These are phyloP conservation scores for Phytophthora citrophthora DNA, from an alignment of 352 stramenopile species.

Conservation along the genomic window DNA sequence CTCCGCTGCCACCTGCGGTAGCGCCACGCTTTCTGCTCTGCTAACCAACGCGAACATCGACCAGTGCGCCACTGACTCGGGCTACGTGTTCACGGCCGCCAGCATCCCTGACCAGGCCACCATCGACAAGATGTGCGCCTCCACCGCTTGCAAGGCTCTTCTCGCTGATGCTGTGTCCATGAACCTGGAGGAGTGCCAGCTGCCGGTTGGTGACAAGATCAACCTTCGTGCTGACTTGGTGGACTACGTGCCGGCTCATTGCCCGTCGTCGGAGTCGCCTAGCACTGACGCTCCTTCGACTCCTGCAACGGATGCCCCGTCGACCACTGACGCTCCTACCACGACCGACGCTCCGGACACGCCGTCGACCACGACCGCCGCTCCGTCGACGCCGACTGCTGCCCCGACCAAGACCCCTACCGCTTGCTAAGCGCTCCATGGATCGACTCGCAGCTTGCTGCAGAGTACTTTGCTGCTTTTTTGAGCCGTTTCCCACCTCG, in stretches of 20 bases:
- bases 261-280: constrained; percentile 22
- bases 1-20: constrained; percentile 22
- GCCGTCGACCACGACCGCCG: background rate
- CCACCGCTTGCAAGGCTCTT: constrained; percentile 32
- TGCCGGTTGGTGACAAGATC: constrained; percentile 35
- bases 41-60: constrained; percentile 36
- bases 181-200: constrained; percentile 35
- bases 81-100: constrained; percentile 38
- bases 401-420: constrained; percentile 11
- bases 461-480: constrained; percentile 38
- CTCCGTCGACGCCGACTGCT: background rate
- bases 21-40: constrained; percentile 17
- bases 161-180: constrained; percentile 23
- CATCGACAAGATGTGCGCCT: constrained; percentile 35
- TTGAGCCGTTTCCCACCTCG: constrained; percentile 9
- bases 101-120: constrained; percentile 27
- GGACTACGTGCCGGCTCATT: constrained; percentile 38
- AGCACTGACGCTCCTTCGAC: constrained; percentile 3
- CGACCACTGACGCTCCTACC: constrained; percentile 1
- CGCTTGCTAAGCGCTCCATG: constrained; percentile 29
- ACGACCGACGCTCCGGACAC: constrained; percentile 1
- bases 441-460: constrained; percentile 25
- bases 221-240: constrained; percentile 33
- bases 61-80: constrained; percentile 35
- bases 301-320: background rate